phyloP scores from a whole-genome alignment of 305 asterid genomes.

The Stenogyne calaminthoides region DNA sequence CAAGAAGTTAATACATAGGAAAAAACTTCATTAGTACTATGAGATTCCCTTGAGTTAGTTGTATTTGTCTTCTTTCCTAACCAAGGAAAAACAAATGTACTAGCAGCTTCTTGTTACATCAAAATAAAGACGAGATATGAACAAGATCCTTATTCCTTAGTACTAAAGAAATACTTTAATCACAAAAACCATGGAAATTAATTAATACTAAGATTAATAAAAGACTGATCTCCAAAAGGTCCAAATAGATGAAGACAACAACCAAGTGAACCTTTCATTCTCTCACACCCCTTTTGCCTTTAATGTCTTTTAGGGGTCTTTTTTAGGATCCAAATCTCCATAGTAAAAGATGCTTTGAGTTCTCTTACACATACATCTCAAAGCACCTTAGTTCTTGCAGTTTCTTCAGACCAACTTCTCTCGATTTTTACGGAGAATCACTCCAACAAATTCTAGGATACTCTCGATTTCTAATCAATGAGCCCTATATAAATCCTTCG shows the following conservation, averaged over 20 bases:
- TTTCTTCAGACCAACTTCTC: not conserved
- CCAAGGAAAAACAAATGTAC: not conserved
- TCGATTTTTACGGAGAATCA: not conserved
- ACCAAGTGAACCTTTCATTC: not conserved
- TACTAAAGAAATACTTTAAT: not conserved
- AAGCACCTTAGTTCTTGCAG: not conserved
- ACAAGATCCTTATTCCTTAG: not conserved
- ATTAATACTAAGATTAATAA: too few relatives aligned
- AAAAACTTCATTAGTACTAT: not conserved
- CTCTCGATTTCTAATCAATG: not conserved
- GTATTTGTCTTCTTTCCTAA: not conserved
- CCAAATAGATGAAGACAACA: not conserved
- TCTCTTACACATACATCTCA: not conserved
- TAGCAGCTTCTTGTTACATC: not conserved
- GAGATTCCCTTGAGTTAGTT: not conserved
- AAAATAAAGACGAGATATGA: not conserved
- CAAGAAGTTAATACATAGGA: not conserved
- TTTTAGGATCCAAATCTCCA: not conserved
- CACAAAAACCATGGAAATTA: not conserved
- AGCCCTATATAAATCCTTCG: conserved; percentile 25
- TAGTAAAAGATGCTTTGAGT: not conserved
- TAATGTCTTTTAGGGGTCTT: not conserved
- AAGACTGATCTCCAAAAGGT: not conserved
- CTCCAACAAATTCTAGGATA: not conserved
- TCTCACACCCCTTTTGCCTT: not conserved